Conservation (phyloP, 1,284 basidiomycete genomes). For the Cryptococcus depauperatus region DNA sequence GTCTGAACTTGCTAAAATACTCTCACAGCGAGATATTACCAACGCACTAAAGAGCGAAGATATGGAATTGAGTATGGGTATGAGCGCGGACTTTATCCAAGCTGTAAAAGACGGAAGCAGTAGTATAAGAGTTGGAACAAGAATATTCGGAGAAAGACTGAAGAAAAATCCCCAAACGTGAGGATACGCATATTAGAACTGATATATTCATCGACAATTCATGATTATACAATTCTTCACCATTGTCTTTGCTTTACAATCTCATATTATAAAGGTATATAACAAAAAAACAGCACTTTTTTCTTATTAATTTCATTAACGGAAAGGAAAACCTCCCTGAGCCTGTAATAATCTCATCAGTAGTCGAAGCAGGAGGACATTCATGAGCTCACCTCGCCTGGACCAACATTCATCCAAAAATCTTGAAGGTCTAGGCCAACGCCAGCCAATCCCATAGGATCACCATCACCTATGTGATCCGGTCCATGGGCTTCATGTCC, state of each 20-base stretch:
- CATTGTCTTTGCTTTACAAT: background rate
- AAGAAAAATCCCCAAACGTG: slow-evolving; percentile 47
- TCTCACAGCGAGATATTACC: slow-evolving; percentile 44
- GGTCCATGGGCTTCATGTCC: too few species aligned
- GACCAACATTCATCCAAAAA: slow-evolving; percentile 37
- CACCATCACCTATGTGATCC: slow-evolving; percentile 12
- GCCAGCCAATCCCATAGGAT: slow-evolving; percentile 11
- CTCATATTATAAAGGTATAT: background rate
- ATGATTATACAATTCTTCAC: background rate
- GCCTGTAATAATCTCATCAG: slow-evolving; percentile 15
- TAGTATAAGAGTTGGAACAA: slow-evolving; percentile 83
- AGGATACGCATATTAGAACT: background rate
- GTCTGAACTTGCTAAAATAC: slow-evolving; percentile 50
- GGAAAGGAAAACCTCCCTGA: slow-evolving; percentile 37
- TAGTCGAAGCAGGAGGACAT: background rate
- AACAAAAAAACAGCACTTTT: background rate
- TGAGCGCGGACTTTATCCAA: slow-evolving; percentile 90
- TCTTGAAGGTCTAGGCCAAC: slow-evolving; percentile 30
- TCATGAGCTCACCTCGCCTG: slow-evolving; percentile 26
- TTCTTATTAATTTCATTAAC: slow-evolving; percentile 8
- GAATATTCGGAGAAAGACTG: slow-evolving; percentile 72
- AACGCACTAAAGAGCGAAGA: slow-evolving; percentile 39
- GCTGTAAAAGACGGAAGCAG: slow-evolving; percentile 77
- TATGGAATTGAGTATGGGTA: slow-evolving; percentile 89
- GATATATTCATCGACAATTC: background rate